These are phyloP conservation scores for Penicillium cataractarum DNA, from an alignment of 495 filamentous ascomycete species.

Conservation along the genomic window DNA sequence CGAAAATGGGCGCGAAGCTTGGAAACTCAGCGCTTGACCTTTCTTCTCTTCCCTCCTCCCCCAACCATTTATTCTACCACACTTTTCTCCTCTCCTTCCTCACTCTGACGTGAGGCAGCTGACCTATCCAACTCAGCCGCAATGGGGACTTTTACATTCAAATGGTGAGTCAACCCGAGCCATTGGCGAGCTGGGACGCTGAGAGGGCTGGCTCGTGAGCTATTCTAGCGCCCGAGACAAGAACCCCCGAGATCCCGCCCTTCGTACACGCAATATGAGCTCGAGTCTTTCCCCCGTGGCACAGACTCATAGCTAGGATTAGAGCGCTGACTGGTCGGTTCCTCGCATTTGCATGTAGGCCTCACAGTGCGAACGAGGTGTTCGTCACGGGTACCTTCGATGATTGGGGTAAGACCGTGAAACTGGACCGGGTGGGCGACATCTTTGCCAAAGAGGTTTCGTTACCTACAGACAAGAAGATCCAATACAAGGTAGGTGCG, in stretches of 20 bases:
- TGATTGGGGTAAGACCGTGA: slow-evolving; percentile 83
- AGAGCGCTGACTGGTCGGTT: slow-evolving; percentile 38
- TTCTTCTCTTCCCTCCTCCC: not conserved
- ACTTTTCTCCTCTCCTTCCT: not conserved
- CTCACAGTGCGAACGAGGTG: slow-evolving; percentile 77
- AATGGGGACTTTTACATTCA: slow-evolving; percentile 49
- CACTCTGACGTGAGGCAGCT: not conserved
- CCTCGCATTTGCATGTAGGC: slow-evolving; percentile 54
- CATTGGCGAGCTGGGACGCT: not conserved
- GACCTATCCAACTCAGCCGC: not conserved
- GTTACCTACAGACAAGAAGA: slow-evolving; percentile 67
- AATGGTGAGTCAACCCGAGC: slow-evolving; percentile 41
- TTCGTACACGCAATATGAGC: not conserved
- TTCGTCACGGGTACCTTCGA: slow-evolving; percentile 97
- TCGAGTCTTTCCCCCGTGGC: slow-evolving; percentile 18
- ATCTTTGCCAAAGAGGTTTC: slow-evolving; percentile 77
- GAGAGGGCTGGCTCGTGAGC: slow-evolving; percentile 9
- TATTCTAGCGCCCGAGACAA: slow-evolving; percentile 13
- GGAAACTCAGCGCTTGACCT: not conserved
- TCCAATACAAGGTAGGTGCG: slow-evolving; percentile 76
- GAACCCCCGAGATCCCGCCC: not conserved
- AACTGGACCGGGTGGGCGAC: slow-evolving; percentile 72
- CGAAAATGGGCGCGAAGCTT: slow-evolving; percentile 8
- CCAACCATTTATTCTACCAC: not conserved
- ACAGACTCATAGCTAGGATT: slow-evolving; percentile 20